Conservation (phyloP, 257 asterid species). For the Fraxinus cuspidata region DNA sequence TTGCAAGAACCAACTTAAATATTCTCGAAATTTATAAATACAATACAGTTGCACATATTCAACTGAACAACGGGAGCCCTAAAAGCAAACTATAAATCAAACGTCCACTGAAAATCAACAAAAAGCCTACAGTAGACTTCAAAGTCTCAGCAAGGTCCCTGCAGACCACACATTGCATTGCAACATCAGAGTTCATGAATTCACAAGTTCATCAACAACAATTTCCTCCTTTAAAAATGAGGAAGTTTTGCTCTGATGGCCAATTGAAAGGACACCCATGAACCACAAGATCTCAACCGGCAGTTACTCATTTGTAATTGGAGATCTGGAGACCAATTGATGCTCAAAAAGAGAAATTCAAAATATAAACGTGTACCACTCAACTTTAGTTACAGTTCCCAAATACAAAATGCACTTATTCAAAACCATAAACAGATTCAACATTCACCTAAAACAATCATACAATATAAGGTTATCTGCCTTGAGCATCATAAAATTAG, state of each 20-base stretch:
- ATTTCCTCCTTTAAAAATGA: background rate
- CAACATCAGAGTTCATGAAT: background rate
- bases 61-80: background rate
- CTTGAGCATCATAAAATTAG: background rate
- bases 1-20: background rate
- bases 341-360: background rate
- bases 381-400: background rate
- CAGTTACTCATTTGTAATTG: background rate
- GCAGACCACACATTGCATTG: background rate
- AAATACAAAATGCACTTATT: background rate
- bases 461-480: background rate
- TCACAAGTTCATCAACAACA: background rate
- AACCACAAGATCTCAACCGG: background rate
- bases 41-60: background rate
- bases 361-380: background rate
- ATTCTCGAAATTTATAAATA: no score
- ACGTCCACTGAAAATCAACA: background rate
- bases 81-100: no score
- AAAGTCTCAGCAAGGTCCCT: background rate
- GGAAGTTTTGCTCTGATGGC: background rate
- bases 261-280: background rate
- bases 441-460: background rate
- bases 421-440: background rate
- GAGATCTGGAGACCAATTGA: background rate
- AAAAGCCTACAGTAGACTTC: background rate